Percentiles rank a stretch among this genome's conserved stretches.
phyloP scores from a whole-genome alignment of 2,329 filamentous ascomycete genomes.

The Ceratocystis ficicola region DNA sequence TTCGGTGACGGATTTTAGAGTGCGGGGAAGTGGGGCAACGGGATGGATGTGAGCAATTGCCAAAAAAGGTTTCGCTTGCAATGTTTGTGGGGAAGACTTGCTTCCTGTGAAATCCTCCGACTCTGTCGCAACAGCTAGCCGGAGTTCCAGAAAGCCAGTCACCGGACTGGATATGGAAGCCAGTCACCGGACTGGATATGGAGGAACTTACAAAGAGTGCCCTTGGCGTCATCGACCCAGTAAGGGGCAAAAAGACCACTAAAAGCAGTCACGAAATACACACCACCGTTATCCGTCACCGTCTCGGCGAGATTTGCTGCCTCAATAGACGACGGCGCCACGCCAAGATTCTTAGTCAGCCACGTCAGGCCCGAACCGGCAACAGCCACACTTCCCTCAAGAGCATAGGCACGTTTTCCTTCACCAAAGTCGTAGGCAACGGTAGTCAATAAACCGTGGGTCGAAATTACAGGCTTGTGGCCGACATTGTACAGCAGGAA shows the following conservation, averaged over 20 bases:
- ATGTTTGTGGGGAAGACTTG: conserved; percentile 9
- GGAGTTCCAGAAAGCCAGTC: too few species aligned
- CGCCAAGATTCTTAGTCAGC: conserved; percentile 50
- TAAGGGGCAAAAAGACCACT: conserved; percentile 85
- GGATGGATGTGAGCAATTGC: neutral
- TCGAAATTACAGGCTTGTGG: conserved; percentile 71
- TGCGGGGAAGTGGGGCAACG: conserved; percentile 5
- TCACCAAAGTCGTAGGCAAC: conserved; percentile 71
- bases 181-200: too few species aligned
- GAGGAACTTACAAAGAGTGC: conserved; percentile 56
- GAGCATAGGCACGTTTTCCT: conserved; percentile 53
- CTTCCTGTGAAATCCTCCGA: neutral
- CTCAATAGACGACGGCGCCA: conserved; percentile 40
- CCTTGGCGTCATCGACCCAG: conserved; percentile 87
- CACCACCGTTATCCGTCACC: conserved; percentile 63
- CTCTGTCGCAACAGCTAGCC: neutral
- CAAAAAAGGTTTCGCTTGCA: neutral
- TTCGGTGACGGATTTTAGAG: neutral
- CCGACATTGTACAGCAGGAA: conserved; percentile 86
- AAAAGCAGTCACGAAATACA: conserved; percentile 81
- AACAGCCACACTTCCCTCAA: conserved; percentile 75
- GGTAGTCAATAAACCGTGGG: conserved; percentile 70
- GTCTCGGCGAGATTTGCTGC: conserved; percentile 41
- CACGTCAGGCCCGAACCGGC: conserved; percentile 73
- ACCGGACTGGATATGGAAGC: too few species aligned